Percentiles rank a stretch among this genome's conserved stretches.
These are phyloP conservation scores for maize (Zea mays) DNA, from an alignment of 176 grass and related monocot species.

Conservation along the genomic window Zm-B73-REFERENCE-NAM-5.0 NC_050103.1:96750501-96751000, in stretches of 20 bases:
- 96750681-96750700: background rate
- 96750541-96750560: background rate
- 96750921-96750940: background rate
- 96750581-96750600: slow-evolving; percentile 93
- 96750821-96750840: no score
- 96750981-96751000: background rate
- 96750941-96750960: slow-evolving; percentile 10
- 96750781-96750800: slow-evolving; percentile 66
- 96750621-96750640: slow-evolving; percentile 80
- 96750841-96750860: no score
- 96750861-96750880: no score
- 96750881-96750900: no score
- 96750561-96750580: slow-evolving; percentile 87
- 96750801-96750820: background rate
- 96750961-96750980: no score
- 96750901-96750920: background rate
- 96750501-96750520: background rate
- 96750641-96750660: slow-evolving; percentile 45
- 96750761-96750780: slow-evolving; percentile 94
- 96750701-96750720: slow-evolving; percentile 17
- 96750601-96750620: slow-evolving; percentile 86
- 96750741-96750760: slow-evolving; percentile 76
- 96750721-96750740: slow-evolving; percentile 70
- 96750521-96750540: background rate
- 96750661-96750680: slow-evolving; percentile 10